Evolutionary conservation across 164 flowering plant species (phyloP).

Genomic region (Aristolochia californica): DNA sequence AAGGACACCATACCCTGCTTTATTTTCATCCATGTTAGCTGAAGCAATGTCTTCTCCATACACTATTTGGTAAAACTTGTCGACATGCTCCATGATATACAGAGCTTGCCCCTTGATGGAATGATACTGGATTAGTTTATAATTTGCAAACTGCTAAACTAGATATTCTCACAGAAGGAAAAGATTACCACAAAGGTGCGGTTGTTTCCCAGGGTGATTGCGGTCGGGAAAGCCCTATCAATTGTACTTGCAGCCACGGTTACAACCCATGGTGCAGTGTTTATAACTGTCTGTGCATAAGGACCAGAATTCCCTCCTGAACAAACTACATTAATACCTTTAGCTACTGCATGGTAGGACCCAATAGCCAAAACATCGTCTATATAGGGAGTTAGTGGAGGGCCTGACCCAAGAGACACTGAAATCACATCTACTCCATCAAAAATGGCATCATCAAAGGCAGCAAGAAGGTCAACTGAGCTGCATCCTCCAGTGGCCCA

Average conservation of each 20-base stretch:
- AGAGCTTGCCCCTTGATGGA: constrained; percentile 40
- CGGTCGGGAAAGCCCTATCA: constrained; percentile 38
- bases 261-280: constrained; percentile 43
- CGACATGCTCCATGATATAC: constrained; percentile 19
- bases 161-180: no score
- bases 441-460: constrained; percentile 7
- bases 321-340: constrained; percentile 33
- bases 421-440: constrained; percentile 19
- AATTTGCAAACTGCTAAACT: no score
- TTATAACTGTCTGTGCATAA: constrained; percentile 29
- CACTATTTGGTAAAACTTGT: constrained; percentile 29
- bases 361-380: constrained; percentile 35
- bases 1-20: constrained; percentile 24
- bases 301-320: constrained; percentile 48
- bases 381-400: constrained; percentile 24
- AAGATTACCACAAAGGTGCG: constrained; percentile 27
- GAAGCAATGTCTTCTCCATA: constrained; percentile 33
- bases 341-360: constrained; percentile 41
- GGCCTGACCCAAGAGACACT: constrained; percentile 28
- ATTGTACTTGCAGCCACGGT: constrained; percentile 45
- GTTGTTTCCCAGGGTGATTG: constrained; percentile 34
- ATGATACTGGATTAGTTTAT: neutral
- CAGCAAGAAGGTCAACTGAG: constrained; percentile 4
- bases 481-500: neutral
- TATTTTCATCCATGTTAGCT: constrained; percentile 15